Conservation (phyloP, 768 basidiomycete genomes). For the Serpula lacrymans region DNA sequence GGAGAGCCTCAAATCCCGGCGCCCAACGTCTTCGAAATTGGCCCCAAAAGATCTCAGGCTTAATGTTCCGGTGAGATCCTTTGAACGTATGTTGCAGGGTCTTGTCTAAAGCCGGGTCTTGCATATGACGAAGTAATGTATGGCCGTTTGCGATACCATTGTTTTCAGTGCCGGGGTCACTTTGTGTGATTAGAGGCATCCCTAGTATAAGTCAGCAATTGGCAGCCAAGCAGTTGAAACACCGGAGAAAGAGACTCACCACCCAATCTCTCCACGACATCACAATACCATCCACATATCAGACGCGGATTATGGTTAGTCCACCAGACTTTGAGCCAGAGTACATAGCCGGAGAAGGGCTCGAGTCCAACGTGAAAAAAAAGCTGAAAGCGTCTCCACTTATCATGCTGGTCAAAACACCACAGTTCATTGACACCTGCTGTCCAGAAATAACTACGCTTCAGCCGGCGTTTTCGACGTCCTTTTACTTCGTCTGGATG, state of each 20-base stretch:
- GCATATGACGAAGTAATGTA: slow-evolving; percentile 33
- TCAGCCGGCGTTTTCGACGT: slow-evolving; percentile 17
- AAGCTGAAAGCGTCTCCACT: slow-evolving; percentile 38
- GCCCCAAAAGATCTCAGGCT: slow-evolving; percentile 42
- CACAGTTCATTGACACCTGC: slow-evolving; percentile 40
- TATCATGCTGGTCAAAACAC: slow-evolving; percentile 44
- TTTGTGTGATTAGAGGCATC: slow-evolving; percentile 40
- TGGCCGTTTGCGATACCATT: slow-evolving; percentile 43
- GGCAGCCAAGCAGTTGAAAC: slow-evolving; percentile 5
- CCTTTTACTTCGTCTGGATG: slow-evolving; percentile 18
- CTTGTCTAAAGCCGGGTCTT: slow-evolving; percentile 35
- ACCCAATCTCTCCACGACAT: slow-evolving; percentile 15
- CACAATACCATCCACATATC: slow-evolving; percentile 33
- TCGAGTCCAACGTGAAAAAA: slow-evolving; percentile 35
- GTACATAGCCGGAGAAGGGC: slow-evolving; percentile 27
- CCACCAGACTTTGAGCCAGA: slow-evolving; percentile 42
- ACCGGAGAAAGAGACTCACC: slow-evolving; percentile 13
- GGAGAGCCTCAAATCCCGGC: slow-evolving; percentile 33
- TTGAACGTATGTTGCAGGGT: slow-evolving; percentile 37
- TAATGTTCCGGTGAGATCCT: slow-evolving; percentile 44
- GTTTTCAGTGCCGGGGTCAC: slow-evolving; percentile 43
- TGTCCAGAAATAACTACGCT: slow-evolving; percentile 29
- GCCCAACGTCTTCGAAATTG: slow-evolving; percentile 23
- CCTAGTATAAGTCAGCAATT: slow-evolving; percentile 15
- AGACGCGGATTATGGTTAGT: slow-evolving; percentile 36